These are phyloP conservation scores for Ascochyta koolunga DNA, from an alignment of 2,329 filamentous ascomycete genomes.

Conservation along the genomic window DNA sequence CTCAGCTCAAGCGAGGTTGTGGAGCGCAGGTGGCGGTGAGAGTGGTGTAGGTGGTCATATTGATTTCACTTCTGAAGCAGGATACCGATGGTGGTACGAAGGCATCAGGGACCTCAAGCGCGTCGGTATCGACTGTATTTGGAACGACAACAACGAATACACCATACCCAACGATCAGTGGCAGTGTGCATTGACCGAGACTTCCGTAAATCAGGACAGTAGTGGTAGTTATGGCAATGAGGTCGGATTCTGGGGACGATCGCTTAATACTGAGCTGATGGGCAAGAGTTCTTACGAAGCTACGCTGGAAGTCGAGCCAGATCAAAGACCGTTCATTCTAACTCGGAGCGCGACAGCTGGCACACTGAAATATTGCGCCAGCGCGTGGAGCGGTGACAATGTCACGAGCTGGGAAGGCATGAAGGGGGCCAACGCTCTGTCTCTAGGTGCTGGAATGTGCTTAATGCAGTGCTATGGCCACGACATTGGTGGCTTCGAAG, in stretches of 20 bases:
- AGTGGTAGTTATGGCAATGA: slow-evolving; percentile 51
- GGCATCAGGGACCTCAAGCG: slow-evolving; percentile 67
- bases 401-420: slow-evolving; percentile 75
- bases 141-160: slow-evolving; percentile 83
- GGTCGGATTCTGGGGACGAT: slow-evolving; percentile 72
- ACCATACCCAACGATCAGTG: slow-evolving; percentile 69
- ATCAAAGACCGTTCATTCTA: slow-evolving; percentile 69
- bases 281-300: slow-evolving; percentile 74
- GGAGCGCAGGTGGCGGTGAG: slow-evolving; percentile 74
- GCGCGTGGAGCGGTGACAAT: slow-evolving; percentile 77
- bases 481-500: slow-evolving; percentile 78
- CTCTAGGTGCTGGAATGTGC: slow-evolving; percentile 70
- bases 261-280: slow-evolving; percentile 73
- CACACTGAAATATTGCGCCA: slow-evolving; percentile 72
- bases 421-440: slow-evolving; percentile 73
- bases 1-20: slow-evolving; percentile 66
- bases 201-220: slow-evolving; percentile 35
- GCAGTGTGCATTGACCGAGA: slow-evolving; percentile 63
- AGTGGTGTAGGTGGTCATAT: slow-evolving; percentile 74
- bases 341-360: slow-evolving; percentile 74
- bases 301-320: slow-evolving; percentile 63
- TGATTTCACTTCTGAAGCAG: slow-evolving; percentile 72
- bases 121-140: slow-evolving; percentile 73
- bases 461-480: slow-evolving; percentile 74
- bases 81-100: slow-evolving; percentile 74